A percentile compares a stretch with the other conserved stretches of the same genome.
These are phyloP conservation scores for Rhynchosporium secalis DNA, from an alignment of 2,329 filamentous ascomycete species.

Conservation along the genomic window DNA sequence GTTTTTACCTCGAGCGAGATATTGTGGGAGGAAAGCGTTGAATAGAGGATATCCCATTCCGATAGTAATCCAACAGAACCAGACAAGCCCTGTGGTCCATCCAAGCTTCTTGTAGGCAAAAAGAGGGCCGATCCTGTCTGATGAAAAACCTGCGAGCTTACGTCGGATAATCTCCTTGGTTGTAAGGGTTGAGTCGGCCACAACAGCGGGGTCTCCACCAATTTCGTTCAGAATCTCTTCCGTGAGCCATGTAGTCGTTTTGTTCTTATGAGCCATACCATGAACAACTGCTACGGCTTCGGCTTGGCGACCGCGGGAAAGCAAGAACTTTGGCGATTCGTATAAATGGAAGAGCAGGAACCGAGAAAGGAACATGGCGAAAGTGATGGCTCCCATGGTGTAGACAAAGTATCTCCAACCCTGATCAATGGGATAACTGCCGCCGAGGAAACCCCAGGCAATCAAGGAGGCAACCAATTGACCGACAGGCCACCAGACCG, in stretches of 20 bases:
- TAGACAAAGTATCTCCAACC: conserved; percentile 77
- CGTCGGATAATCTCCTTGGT: conserved; percentile 28
- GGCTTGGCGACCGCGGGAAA: conserved; percentile 72
- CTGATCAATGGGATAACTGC: conserved; percentile 49
- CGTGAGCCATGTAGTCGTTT: conserved; percentile 71
- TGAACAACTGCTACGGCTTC: conserved; percentile 81
- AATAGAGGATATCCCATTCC: conserved; percentile 87
- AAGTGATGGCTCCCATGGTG: conserved; percentile 70
- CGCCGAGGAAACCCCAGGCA: conserved; percentile 75
- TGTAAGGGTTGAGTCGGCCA: conserved; percentile 20
- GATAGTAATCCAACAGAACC: conserved; percentile 81
- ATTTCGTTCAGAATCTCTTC: conserved; percentile 64
- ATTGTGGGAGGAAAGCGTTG: conserved; percentile 88
- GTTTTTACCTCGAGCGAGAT: conserved; percentile 62
- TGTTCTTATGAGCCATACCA: conserved; percentile 73
- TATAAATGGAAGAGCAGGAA: conserved; percentile 80
- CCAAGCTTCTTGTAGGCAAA: conserved; percentile 56
- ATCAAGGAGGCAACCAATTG: conserved; percentile 71
- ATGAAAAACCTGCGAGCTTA: conserved; percentile 66
- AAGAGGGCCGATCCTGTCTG: conserved; percentile 65
- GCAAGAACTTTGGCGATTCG: conserved; percentile 82
- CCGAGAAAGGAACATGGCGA: conserved; percentile 74
- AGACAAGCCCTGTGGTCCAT: conserved; percentile 57
- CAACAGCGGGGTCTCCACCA: conserved; percentile 42
- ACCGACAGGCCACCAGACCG: conserved; percentile 83